Conservation (phyloP, 2,329 filamentous ascomycete genomes). For the Fusarium longipes region DNA sequence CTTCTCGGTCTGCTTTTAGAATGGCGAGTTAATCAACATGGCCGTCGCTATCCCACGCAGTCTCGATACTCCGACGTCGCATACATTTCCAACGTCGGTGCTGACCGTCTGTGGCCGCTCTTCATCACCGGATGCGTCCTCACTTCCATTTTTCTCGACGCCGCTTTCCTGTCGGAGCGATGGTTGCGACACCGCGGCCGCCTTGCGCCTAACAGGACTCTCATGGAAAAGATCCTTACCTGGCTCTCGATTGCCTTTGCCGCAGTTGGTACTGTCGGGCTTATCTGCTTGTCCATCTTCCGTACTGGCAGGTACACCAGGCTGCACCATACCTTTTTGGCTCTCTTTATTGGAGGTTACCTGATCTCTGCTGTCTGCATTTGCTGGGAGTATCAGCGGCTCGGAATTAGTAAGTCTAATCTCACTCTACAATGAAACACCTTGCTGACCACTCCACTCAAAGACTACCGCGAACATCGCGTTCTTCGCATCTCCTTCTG, state of each 20-base stretch:
- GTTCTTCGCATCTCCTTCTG: constrained; percentile 84
- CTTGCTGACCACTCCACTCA: neutral
- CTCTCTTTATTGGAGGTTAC: constrained; percentile 88
- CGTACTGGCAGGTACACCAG: constrained; percentile 77
- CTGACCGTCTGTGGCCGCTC: constrained; percentile 74
- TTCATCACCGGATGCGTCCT: constrained; percentile 79
- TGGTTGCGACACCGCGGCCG: constrained; percentile 86
- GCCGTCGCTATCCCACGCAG: constrained; percentile 72
- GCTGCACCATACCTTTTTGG: constrained; percentile 80
- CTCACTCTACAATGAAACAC: neutral
- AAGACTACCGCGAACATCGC: constrained; percentile 77
- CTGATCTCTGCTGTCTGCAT: constrained; percentile 87
- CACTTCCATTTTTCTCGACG: constrained; percentile 82
- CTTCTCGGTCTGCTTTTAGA: constrained; percentile 76
- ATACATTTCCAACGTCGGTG: constrained; percentile 77
- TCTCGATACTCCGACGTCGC: constrained; percentile 67
- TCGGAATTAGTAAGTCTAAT: constrained; percentile 72
- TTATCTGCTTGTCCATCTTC: constrained; percentile 87
- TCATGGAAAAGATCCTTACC: constrained; percentile 71
- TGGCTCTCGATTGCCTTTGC: constrained; percentile 74
- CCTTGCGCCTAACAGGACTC: constrained; percentile 75
- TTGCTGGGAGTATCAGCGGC: constrained; percentile 88
- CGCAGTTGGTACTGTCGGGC: constrained; percentile 78
- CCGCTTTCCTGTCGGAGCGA: constrained; percentile 83
- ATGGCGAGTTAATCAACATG: constrained; percentile 70